These are phyloP conservation scores for Neofusicoccum laricinum DNA, from an alignment of 2,329 filamentous ascomycete genomes.

Conservation along the genomic window DNA sequence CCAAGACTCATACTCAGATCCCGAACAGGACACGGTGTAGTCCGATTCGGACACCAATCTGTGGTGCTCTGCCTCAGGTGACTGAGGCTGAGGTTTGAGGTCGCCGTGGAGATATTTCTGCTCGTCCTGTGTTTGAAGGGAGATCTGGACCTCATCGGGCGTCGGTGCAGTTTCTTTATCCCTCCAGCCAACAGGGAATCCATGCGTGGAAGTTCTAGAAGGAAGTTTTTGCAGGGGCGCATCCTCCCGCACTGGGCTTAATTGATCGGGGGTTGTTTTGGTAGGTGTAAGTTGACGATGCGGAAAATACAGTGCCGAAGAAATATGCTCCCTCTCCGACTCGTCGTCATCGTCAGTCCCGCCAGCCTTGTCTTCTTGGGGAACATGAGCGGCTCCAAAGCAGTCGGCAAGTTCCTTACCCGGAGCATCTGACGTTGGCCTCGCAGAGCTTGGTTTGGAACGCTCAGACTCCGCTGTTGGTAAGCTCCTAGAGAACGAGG, in stretches of 20 bases:
- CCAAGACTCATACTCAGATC: conserved; percentile 42
- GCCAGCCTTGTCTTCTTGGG: conserved; percentile 14
- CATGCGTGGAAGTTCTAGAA: conserved; percentile 11
- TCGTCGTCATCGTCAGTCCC: conserved; percentile 51
- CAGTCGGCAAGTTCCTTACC: conserved; percentile 13
- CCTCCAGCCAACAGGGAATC: not conserved
- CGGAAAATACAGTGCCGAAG: conserved; percentile 78
- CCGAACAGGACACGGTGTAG: conserved; percentile 31
- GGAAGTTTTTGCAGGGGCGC: not conserved
- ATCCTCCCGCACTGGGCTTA: conserved; percentile 11
- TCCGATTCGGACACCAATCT: conserved; percentile 17
- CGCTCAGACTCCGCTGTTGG: conserved; percentile 35
- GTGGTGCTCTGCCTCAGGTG: conserved; percentile 31
- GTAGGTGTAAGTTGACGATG: conserved; percentile 56
- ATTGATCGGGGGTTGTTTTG: conserved; percentile 3
- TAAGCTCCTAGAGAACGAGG: conserved; percentile 53
- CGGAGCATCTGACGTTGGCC: conserved; percentile 18
- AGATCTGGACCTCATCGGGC: conserved; percentile 59
- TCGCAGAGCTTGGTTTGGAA: conserved; percentile 25
- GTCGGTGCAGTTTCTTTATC: conserved; percentile 20
- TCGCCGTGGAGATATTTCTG: conserved; percentile 61
- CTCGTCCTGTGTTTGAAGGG: conserved; percentile 58
- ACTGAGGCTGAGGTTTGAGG: conserved; percentile 41
- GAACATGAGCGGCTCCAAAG: conserved; percentile 2
- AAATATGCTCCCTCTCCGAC: conserved; percentile 80